Conservation (phyloP, 441 rosid genomes). For the Biscutella auriculata region DNA sequence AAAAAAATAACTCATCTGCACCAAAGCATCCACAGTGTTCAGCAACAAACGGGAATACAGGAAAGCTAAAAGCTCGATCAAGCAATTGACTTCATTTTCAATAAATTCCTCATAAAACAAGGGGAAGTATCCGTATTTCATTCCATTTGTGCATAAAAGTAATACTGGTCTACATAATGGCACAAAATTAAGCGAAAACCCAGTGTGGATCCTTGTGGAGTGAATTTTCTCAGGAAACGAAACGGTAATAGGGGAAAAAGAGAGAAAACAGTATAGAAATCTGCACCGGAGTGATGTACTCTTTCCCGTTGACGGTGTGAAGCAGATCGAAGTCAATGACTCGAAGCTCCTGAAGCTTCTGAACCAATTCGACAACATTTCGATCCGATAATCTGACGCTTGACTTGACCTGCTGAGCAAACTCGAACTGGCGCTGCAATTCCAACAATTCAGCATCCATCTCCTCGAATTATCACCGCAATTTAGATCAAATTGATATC, state of each 20-base stretch:
- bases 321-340: constrained; percentile 95
- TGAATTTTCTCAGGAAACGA: constrained; percentile 5
- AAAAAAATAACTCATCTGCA: not conserved
- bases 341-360: constrained; percentile 82
- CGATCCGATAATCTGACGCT: constrained; percentile 81
- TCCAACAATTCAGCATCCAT: constrained; percentile 91
- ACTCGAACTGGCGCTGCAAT: constrained; percentile 86
- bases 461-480: not conserved
- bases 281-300: constrained; percentile 91
- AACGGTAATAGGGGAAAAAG: not conserved
- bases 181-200: not conserved
- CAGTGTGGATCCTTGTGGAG: not conserved
- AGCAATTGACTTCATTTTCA: constrained; percentile 5
- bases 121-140: not conserved
- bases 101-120: constrained; percentile 8
- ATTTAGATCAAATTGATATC: not conserved
- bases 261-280: too few species aligned
- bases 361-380: constrained; percentile 92
- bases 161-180: too few species aligned
- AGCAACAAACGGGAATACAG: not conserved
- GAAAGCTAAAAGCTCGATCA: not conserved
- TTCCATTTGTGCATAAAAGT: too few species aligned
- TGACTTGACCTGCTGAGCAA: constrained; percentile 85
- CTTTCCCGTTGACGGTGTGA: constrained; percentile 91
- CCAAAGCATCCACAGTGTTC: not conserved